Percentiles rank a stretch among this genome's conserved stretches.
Evolutionary conservation across 169 alveolate species (phyloP).

Genomic region (Plasmodium knowlesi): DNA sequence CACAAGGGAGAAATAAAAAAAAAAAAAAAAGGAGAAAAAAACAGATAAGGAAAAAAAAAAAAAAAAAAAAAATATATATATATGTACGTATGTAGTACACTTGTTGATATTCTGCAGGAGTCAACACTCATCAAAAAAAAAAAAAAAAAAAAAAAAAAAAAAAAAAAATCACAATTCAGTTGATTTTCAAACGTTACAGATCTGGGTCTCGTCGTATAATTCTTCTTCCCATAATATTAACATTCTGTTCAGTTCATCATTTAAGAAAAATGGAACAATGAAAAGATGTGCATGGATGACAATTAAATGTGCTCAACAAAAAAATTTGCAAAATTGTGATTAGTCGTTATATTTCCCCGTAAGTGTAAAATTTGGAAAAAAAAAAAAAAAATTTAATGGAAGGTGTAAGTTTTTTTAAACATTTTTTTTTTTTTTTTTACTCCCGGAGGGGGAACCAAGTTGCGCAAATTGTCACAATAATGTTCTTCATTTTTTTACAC

Average conservation of each 20-base stretch:
- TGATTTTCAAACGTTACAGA: neutral
- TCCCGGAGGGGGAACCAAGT: neutral
- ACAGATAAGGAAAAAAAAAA: neutral
- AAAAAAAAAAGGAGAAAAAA: neutral
- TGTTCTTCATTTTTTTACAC: neutral
- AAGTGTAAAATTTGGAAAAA: neutral
- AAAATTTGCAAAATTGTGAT: neutral
- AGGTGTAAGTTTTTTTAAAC: neutral
- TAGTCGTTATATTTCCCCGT: neutral
- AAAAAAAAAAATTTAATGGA: neutral
- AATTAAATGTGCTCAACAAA: neutral
- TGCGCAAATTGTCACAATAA: neutral
- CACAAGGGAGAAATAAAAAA: neutral
- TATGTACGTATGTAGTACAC: neutral
- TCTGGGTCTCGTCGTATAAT: neutral
- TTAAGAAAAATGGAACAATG: constrained; percentile 1
- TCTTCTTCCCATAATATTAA: constrained; percentile 11
- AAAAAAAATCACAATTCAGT: neutral
- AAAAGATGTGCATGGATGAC: neutral
- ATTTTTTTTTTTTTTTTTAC: neutral
- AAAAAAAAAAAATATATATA: neutral
- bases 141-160: constrained; percentile 13
- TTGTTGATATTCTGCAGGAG: neutral
- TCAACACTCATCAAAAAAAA: constrained; percentile 4
- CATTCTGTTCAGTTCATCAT: constrained; percentile 2